A percentile compares a stretch with the other conserved stretches of the same genome.
Conservation (phyloP, 495 filamentous ascomycete genomes). For the Trichoderma parareesei region DNA sequence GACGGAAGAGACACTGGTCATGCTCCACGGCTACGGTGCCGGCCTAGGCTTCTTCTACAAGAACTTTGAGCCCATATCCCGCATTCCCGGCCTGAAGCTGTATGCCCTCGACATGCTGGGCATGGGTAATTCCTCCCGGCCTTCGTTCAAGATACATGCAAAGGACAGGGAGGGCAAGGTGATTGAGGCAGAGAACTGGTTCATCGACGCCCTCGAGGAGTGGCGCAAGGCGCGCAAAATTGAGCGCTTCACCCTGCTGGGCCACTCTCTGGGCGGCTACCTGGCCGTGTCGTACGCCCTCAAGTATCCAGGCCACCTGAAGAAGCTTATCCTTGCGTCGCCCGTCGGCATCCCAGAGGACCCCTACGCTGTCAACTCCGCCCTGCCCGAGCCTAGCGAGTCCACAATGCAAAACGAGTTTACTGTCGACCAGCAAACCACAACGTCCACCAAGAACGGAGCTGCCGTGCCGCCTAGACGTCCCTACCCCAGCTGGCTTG, state of each 20-base stretch:
- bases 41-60: constrained; percentile 96
- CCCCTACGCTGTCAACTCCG: constrained; percentile 77
- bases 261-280: constrained; percentile 90
- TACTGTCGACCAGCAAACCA: constrained; percentile 61
- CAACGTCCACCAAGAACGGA: constrained; percentile 22
- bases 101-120: constrained; percentile 89
- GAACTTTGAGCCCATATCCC: constrained; percentile 83
- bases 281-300: constrained; percentile 89
- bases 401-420: constrained; percentile 66
- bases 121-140: constrained; percentile 85
- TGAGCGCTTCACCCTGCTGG: constrained; percentile 85
- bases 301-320: constrained; percentile 87
- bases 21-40: constrained; percentile 95
- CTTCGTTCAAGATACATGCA: constrained; percentile 71
- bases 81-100: constrained; percentile 73
- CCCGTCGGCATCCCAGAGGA: constrained; percentile 95
- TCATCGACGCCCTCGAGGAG: constrained; percentile 91
- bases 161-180: constrained; percentile 78
- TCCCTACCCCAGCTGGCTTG: constrained; percentile 73
- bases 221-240: constrained; percentile 85
- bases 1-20: constrained; percentile 78
- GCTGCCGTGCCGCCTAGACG: constrained; percentile 31
- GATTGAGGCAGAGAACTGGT: constrained; percentile 88
- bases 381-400: constrained; percentile 66
- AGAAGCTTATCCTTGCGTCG: constrained; percentile 91